These are phyloP conservation scores for Aspergillus bombycis DNA, from an alignment of 2,329 filamentous ascomycete genomes.

Conservation along the genomic window DNA sequence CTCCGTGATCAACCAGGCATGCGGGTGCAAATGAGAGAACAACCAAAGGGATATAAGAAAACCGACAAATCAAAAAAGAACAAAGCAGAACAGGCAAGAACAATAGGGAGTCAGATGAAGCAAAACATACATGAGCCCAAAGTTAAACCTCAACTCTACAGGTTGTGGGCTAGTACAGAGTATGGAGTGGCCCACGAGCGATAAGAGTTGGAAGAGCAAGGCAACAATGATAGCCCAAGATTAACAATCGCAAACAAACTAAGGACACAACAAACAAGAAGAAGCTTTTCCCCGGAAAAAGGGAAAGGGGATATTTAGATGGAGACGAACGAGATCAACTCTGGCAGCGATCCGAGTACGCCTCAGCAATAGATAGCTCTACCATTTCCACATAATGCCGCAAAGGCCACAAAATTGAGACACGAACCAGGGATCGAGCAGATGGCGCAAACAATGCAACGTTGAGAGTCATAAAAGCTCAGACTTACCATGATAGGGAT, in stretches of 20 bases:
- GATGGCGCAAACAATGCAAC: slow-evolving; percentile 42
- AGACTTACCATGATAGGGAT: slow-evolving; percentile 45
- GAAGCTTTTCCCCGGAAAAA: slow-evolving; percentile 17
- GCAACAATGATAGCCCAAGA: not conserved
- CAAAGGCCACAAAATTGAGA: slow-evolving; percentile 19
- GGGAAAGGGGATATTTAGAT: not conserved
- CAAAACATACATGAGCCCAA: not conserved
- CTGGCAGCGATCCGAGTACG: not conserved
- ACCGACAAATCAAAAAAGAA: slow-evolving; percentile 6
- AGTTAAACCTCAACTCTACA: not conserved
- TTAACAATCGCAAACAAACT: not conserved
- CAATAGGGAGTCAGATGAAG: not conserved
- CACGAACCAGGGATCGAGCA: slow-evolving; percentile 31
- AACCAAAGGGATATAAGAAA: not conserved
- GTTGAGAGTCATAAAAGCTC: slow-evolving; percentile 28
- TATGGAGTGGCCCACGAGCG: not conserved
- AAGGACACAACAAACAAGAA: not conserved
- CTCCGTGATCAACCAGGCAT: slow-evolving; percentile 19
- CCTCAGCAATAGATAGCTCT: slow-evolving; percentile 18
- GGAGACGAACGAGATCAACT: not conserved
- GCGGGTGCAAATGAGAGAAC: slow-evolving; percentile 1
- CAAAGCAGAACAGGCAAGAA: slow-evolving; percentile 4
- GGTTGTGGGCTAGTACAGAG: not conserved
- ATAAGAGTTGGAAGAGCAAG: not conserved
- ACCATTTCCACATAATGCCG: slow-evolving; percentile 15